Base-by-base conservation (phyloP, 2,329 filamentous ascomycete species). In the Epichloe brachyelytri region DNA sequence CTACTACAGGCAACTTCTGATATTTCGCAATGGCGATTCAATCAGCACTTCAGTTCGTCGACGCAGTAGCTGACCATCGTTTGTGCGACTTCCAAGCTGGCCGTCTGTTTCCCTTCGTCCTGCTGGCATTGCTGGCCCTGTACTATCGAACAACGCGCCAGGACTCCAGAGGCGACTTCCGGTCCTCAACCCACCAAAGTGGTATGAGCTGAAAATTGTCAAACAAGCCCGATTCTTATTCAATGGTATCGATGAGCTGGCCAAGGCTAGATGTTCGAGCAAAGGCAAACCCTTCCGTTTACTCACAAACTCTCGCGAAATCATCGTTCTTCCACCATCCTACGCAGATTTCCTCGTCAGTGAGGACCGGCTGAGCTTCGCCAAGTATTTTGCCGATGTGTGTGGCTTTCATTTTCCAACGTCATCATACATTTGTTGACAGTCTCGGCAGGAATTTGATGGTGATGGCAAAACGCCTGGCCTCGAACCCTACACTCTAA, bases 51-150 rank as follows among this genome's bases (percentile, higher is more conserved):
- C 39, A 11, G 17, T 50, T 39, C 12, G 4, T 39, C 8, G 43
- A 48, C 44, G 34, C 20, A 19, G 41, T 46, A 5, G n/a, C 26
- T 5, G 39, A 20, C 43, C 10, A n/a, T 12, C n/a, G 26, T 15
- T 7, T 26, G 26, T 41, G 20, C 30, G 36, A 37, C 17, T 37
- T 49, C 5, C 40, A 43, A n/a, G 6, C 70, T 15, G 6, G 8
- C 17, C 52, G 30, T 14, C 20, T 53, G 3, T 74, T 78, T 60
- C 65, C 67, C 66, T 72, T 77, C 55, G 75, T 64, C 68, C 76
- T 79, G 67, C 69, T 76, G 49, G 71, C 66, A 69, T 70, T 74
- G 57, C 63, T 54, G n/a, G 46, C 38, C 19, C 15, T 51, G 12
- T 50, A n/a, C 14, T 7, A 47, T 4, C 36, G 36, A 15, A 3